Percentiles rank a stretch among this genome's conserved stretches.
These are phyloP conservation scores for Aleurites moluccanus DNA, from an alignment of 441 rosid species.

Conservation along the genomic window DNA sequence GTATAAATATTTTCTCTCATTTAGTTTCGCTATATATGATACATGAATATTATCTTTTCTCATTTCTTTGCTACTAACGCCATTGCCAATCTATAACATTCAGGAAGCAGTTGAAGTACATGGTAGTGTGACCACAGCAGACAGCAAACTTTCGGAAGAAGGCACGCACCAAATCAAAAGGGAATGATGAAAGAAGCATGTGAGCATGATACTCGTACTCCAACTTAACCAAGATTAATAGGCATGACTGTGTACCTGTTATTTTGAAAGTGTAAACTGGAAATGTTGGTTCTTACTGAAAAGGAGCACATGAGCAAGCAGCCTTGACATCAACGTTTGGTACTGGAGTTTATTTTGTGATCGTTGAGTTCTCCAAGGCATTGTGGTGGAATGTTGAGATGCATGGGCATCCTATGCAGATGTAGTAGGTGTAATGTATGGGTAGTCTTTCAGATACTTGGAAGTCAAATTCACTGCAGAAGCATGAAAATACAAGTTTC, in stretches of 20 bases:
- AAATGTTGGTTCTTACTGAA: neutral
- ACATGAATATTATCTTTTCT: neutral
- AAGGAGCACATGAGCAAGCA: neutral
- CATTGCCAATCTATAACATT: neutral
- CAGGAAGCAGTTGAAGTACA: conserved; percentile 25
- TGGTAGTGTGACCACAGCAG: conserved; percentile 18
- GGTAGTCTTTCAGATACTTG: neutral
- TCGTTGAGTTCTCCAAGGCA: neutral
- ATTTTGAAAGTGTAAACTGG: conserved; percentile 7
- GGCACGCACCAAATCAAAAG: conserved; percentile 19
- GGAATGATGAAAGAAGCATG: conserved; percentile 16
- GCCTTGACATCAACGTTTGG: conserved; percentile 10
- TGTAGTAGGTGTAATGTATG: neutral
- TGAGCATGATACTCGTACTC: neutral
- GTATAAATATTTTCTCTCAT: neutral
- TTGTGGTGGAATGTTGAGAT: neutral
- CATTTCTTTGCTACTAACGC: neutral
- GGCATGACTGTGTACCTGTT: neutral
- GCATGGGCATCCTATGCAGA: neutral
- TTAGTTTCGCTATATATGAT: neutral
- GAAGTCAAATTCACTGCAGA: neutral
- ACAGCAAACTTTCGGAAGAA: conserved; percentile 27
- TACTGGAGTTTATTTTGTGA: neutral
- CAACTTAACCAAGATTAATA: conserved; percentile 1
- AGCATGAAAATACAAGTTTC: neutral